These are phyloP conservation scores for Huntiella bhutanensis DNA, from an alignment of 2,329 filamentous ascomycete genomes.

Conservation along the genomic window DNA sequence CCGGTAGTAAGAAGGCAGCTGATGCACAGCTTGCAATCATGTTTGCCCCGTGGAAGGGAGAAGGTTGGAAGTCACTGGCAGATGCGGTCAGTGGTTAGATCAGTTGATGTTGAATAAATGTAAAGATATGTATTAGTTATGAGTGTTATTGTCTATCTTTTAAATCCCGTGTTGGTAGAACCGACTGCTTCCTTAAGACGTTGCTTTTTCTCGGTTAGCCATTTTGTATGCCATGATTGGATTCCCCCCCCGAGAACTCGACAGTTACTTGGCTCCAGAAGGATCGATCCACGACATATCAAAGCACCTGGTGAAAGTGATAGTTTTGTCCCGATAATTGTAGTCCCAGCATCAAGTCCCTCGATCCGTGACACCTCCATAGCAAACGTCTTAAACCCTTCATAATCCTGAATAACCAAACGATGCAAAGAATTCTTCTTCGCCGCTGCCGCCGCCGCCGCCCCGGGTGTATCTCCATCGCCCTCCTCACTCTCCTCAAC, in stretches of 20 bases:
- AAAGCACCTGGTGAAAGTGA: slow-evolving; percentile 45
- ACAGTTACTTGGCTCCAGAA: slow-evolving; percentile 52
- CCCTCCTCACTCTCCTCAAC: slow-evolving; percentile 23
- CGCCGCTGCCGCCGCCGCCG: slow-evolving; percentile 12
- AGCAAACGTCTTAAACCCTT: slow-evolving; percentile 48
- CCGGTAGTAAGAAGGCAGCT: slow-evolving; percentile 48
- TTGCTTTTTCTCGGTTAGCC: slow-evolving; percentile 53
- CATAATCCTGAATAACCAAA: slow-evolving; percentile 63
- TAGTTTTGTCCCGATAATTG: slow-evolving; percentile 63
- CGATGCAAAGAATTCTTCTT: slow-evolving; percentile 48
- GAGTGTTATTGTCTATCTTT: too few relatives aligned
- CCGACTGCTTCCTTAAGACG: slow-evolving; percentile 42
- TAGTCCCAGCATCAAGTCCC: slow-evolving; percentile 44
- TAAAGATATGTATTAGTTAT: background rate
- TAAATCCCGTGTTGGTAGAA: too few relatives aligned
- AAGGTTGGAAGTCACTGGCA: slow-evolving; percentile 43
- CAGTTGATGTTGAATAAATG: background rate
- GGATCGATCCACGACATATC: slow-evolving; percentile 56
- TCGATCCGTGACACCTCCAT: slow-evolving; percentile 52
- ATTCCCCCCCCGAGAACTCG: slow-evolving; percentile 76
- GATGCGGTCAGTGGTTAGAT: slow-evolving; percentile 17
- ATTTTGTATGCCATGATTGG: slow-evolving; percentile 59
- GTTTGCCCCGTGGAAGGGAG: slow-evolving; percentile 58
- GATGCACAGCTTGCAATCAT: slow-evolving; percentile 64
- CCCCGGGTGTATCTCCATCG: slow-evolving; percentile 5